Base-by-base conservation (phyloP, 768 basidiomycete species). In the Daedalea quercina region DNA sequence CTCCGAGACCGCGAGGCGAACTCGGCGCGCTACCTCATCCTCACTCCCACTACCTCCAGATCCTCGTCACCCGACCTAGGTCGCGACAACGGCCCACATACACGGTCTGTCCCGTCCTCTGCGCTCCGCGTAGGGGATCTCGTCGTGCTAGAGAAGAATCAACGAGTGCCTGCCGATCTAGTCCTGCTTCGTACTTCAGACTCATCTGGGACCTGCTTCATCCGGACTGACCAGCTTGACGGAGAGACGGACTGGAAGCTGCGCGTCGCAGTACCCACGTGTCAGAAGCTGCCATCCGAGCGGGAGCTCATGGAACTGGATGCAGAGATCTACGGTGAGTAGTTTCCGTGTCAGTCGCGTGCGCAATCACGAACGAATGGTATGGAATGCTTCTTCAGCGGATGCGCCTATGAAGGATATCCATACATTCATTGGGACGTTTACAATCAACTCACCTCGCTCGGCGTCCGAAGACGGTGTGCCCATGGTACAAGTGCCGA, bases 191-290 rank as follows among this genome's bases (percentile, higher is more conserved):
- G 85, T 41, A 98, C 96, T 0, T 86, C 84, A 3, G 95, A 99
- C 62, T 70, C 81, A 2, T 85, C 87, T 23, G 96, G 96, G 2
- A 94, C 94, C 1, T 97, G 95, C 67, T 99, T 98, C 68, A 91
- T 99, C 56, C 80, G 96, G 9, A 99, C 95, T 1, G 96, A 99
- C 69, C 96, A 98, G 64, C 76, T 99, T 25, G 96, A 99, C 58
- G 96, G 96, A 41, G 96, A 99, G 70, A 99, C 96, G 3, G 96
- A 99, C 63, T 98, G 96, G 96, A 99, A 99, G 67, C 74, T 97
- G 46, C 81, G 90, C 3, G 89, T 96, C 1, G 94, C 95, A 1
- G 85, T 95, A 1, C 80, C 87, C 2, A 78, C 85, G 23, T 87
- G 85, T 42, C 94, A 96, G 72, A 85, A 84, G 59, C 66, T 94